These are phyloP conservation scores for Ganoderma meredithae DNA, from an alignment of 1,284 basidiomycete species.

Conservation along the genomic window DNA sequence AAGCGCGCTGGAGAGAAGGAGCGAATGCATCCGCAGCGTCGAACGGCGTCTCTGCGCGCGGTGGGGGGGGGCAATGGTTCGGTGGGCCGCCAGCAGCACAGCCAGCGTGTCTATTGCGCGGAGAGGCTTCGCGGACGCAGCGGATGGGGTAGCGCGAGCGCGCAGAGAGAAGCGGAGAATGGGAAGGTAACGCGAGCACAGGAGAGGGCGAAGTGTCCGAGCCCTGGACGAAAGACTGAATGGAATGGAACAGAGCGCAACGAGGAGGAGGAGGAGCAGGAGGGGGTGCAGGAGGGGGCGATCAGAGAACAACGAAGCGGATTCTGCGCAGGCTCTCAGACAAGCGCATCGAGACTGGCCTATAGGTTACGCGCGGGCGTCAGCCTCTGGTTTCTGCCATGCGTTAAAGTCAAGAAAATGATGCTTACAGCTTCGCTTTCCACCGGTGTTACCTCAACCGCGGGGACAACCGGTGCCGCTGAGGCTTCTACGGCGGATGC, in stretches of 20 bases:
- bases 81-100: background rate
- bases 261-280: background rate
- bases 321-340: background rate
- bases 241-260: background rate
- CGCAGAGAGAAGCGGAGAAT: background rate
- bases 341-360: slow-evolving; percentile 8
- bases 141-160: slow-evolving; percentile 6
- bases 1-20: background rate
- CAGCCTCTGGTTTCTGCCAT: background rate
- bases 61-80: too few species aligned
- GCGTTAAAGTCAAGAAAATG: background rate
- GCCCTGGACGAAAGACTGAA: background rate
- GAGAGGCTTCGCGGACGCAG: background rate
- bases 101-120: slow-evolving; percentile 8
- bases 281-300: background rate
- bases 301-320: background rate
- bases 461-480: background rate
- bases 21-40: slow-evolving; percentile 2
- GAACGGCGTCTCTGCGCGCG: background rate
- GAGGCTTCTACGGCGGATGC: background rate
- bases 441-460: background rate
- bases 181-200: slow-evolving; percentile 8
- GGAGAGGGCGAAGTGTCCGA: background rate
- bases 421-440: slow-evolving; percentile 1
- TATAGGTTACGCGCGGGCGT: background rate